phyloP scores from a whole-genome alignment of 192 early-diverging fungal genomes.

The Coemansia javaensis region DNA sequence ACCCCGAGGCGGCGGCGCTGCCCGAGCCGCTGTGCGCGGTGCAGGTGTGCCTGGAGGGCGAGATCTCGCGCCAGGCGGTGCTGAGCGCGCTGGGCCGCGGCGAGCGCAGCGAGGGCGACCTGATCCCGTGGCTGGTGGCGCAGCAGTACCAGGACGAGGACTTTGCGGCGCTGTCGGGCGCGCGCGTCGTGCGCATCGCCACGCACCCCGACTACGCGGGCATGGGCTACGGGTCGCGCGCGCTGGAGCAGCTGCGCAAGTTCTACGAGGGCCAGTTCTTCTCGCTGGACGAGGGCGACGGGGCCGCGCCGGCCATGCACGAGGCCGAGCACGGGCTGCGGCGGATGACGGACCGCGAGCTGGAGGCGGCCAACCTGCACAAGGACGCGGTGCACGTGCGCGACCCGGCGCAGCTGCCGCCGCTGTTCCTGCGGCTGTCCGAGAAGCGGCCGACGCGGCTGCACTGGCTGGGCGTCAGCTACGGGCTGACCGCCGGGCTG shows the following conservation, averaged over 20 bases:
- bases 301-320: conserved; percentile 58
- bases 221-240: conserved; percentile 96
- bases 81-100: conserved; percentile 79
- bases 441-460: conserved; percentile 76
- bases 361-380: conserved; percentile 53
- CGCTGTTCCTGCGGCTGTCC: conserved; percentile 77
- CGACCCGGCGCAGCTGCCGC: conserved; percentile 88
- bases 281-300: conserved; percentile 53
- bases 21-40: conserved; percentile 92
- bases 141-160: conserved; percentile 96
- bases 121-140: conserved; percentile 96
- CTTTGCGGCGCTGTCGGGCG: conserved; percentile 91
- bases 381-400: conserved; percentile 79
- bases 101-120: conserved; percentile 81
- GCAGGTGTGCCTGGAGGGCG: conserved; percentile 90
- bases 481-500: conserved; percentile 79
- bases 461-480: conserved; percentile 96
- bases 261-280: conserved; percentile 84
- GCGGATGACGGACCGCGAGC: conserved; percentile 56
- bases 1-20: conserved; percentile 59
- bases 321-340: conserved; percentile 51
- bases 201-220: conserved; percentile 95
- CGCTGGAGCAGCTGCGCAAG: conserved; percentile 75
- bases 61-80: conserved; percentile 84
- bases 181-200: conserved; percentile 94